Evolutionary conservation across 169 alveolate species (phyloP).

Genomic region (Cryptosporidium xiaoi): DNA sequence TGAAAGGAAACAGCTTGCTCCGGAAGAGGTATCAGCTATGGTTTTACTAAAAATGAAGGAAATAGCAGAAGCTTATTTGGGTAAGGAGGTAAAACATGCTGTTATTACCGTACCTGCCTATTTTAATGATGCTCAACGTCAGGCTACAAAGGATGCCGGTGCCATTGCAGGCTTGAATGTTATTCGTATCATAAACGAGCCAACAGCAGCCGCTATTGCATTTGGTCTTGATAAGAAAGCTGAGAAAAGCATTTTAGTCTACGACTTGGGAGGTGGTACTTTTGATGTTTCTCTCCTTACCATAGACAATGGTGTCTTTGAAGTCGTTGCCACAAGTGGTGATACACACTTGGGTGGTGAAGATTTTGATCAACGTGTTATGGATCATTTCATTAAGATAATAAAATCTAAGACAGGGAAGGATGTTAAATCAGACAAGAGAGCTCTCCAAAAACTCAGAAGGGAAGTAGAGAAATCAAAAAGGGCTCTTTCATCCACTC

Average conservation of each 20-base stretch:
- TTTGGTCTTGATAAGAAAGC: slow-evolving; percentile 97
- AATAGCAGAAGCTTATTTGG: slow-evolving; percentile 96
- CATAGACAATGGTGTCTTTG: slow-evolving; percentile 97
- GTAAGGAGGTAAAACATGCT: slow-evolving; percentile 94
- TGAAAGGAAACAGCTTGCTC: slow-evolving; percentile 92
- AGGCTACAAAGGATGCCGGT: slow-evolving; percentile 99
- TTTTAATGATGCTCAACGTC: slow-evolving; percentile 99
- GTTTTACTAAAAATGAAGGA: slow-evolving; percentile 96
- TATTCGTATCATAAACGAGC: slow-evolving; percentile 97
- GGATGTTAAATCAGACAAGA: slow-evolving; percentile 92
- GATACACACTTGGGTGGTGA: slow-evolving; percentile 99
- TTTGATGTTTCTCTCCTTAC: slow-evolving; percentile 98
- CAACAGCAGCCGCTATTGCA: slow-evolving; percentile 99
- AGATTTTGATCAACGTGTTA: slow-evolving; percentile 95
- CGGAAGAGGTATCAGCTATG: slow-evolving; percentile 99
- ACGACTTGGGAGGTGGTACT: slow-evolving; percentile 99
- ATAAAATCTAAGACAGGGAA: slow-evolving; percentile 92
- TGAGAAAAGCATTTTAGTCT: slow-evolving; percentile 94
- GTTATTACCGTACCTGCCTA: slow-evolving; percentile 98
- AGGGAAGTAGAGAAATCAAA: slow-evolving; percentile 98
- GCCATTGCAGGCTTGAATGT: slow-evolving; percentile 98
- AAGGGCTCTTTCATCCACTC: slow-evolving; percentile 94
- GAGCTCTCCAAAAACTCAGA: slow-evolving; percentile 96
- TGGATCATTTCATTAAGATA: slow-evolving; percentile 95
- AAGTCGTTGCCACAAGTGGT: slow-evolving; percentile 98